phyloP scores from a whole-genome alignment of 2,329 filamentous ascomycete species.

The Biscogniauxia sp. region DNA sequence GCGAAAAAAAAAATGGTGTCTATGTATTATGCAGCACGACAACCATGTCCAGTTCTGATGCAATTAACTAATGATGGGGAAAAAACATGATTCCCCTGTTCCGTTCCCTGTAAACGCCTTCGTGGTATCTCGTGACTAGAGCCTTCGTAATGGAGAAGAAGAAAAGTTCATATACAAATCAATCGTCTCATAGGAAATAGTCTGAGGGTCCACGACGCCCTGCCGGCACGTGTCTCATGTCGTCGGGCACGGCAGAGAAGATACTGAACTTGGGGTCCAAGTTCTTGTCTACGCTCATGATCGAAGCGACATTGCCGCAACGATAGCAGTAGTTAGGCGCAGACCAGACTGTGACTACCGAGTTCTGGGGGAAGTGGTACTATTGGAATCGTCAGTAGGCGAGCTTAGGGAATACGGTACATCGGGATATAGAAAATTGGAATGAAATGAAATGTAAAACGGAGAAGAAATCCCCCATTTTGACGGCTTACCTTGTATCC shows the following conservation, averaged over 20 bases:
- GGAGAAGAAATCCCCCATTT: too few species aligned
- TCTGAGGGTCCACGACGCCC: constrained; percentile 66
- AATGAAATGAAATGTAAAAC: constrained; percentile 60
- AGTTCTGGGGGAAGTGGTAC: constrained; percentile 94
- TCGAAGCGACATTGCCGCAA: constrained; percentile 94
- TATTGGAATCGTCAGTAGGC: constrained; percentile 37
- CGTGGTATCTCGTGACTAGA: constrained; percentile 29
- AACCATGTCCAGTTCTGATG: not conserved
- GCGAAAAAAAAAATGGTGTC: not conserved
- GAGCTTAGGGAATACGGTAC: not conserved
- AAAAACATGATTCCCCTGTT: not conserved
- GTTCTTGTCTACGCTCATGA: constrained; percentile 86
- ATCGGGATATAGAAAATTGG: not conserved
- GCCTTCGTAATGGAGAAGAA: constrained; percentile 13
- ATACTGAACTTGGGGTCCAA: constrained; percentile 90
- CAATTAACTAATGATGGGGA: not conserved
- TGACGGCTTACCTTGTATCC: constrained; percentile 82
- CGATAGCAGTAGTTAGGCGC: constrained; percentile 95
- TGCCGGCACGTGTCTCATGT: constrained; percentile 75
- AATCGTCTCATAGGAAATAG: constrained; percentile 60
- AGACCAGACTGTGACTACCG: constrained; percentile 97
- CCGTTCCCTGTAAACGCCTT: constrained; percentile 19
- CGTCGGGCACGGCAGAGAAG: constrained; percentile 84
- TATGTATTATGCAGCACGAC: not conserved
- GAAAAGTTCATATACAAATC: constrained; percentile 12